Conservation (phyloP, 345 rosid genomes). For the Balakata baccata region DNA sequence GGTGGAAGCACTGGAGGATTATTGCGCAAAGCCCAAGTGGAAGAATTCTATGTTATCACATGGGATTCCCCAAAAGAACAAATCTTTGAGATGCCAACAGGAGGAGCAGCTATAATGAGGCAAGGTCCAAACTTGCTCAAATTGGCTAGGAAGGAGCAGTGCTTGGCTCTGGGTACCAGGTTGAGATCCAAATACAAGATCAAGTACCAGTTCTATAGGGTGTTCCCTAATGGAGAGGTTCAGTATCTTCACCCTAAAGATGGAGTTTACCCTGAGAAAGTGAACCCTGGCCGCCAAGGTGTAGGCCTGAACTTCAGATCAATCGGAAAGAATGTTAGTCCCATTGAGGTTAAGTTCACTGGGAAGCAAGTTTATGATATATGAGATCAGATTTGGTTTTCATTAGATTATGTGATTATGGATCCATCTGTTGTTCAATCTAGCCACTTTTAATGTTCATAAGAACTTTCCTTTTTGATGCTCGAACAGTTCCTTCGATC, state of each 20-base stretch:
- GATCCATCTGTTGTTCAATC: not conserved
- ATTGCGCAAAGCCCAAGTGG: constrained; percentile 70
- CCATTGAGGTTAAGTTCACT: constrained; percentile 82
- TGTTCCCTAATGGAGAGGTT: constrained; percentile 85
- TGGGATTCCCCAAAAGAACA: constrained; percentile 91
- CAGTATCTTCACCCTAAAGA: constrained; percentile 86
- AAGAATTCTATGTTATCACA: constrained; percentile 82
- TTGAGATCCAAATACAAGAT: constrained; percentile 89
- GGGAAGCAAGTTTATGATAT: constrained; percentile 80
- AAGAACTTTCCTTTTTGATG: too few species aligned
- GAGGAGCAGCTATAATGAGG: constrained; percentile 92
- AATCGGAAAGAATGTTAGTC: constrained; percentile 74
- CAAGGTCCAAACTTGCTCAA: constrained; percentile 80
- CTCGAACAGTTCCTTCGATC: too few species aligned
- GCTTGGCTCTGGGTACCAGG: constrained; percentile 74
- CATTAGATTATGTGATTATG: too few species aligned
- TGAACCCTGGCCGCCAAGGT: constrained; percentile 69
- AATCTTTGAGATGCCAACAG: constrained; percentile 90
- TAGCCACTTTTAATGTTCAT: not conserved
- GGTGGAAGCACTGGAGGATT: constrained; percentile 80
- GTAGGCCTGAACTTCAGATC: constrained; percentile 73
- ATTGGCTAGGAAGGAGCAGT: constrained; percentile 83
- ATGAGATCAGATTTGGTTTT: constrained; percentile 22
- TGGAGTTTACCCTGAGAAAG: constrained; percentile 88
- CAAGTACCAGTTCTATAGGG: constrained; percentile 75